Conservation (phyloP, 2,329 filamentous ascomycete species). For the Geosmithia morbida region DNA sequence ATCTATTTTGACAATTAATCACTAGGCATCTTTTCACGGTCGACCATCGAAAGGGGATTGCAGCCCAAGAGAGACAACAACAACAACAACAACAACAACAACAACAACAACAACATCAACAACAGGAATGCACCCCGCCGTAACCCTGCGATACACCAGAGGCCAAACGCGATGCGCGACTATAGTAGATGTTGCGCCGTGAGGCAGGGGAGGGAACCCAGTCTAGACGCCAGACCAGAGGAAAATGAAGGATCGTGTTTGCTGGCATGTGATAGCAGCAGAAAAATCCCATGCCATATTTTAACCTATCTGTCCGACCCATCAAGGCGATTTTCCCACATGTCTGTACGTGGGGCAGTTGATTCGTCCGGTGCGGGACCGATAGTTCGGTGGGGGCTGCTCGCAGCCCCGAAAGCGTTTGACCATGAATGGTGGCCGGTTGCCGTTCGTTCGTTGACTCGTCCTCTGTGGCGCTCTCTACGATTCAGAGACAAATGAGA, state of each 20-base stretch:
- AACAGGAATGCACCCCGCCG: not conserved
- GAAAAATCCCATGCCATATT: not conserved
- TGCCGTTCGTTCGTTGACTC: not conserved
- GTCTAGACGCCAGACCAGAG: not conserved
- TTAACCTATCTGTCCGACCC: not conserved
- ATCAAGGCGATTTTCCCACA: not conserved
- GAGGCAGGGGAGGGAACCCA: not conserved
- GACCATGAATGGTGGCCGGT: not conserved
- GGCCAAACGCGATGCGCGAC: not conserved
- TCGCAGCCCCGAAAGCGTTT: not conserved
- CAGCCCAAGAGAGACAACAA: not conserved
- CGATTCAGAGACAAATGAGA: not conserved
- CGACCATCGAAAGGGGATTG: not conserved
- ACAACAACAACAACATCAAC: no score
- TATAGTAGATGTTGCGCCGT: not conserved
- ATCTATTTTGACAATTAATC: not conserved
- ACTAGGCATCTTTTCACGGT: not conserved
- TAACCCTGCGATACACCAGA: not conserved
- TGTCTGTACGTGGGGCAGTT: not conserved
- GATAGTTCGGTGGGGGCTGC: not conserved
- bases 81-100: no score
- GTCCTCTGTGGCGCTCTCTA: not conserved
- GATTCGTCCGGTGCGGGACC: not conserved
- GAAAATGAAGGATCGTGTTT: not conserved
- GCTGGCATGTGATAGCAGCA: not conserved